Evolutionary conservation across 768 basidiomycete genomes (phyloP).

Genomic region (Xerocomus brunneocitrinus): DNA sequence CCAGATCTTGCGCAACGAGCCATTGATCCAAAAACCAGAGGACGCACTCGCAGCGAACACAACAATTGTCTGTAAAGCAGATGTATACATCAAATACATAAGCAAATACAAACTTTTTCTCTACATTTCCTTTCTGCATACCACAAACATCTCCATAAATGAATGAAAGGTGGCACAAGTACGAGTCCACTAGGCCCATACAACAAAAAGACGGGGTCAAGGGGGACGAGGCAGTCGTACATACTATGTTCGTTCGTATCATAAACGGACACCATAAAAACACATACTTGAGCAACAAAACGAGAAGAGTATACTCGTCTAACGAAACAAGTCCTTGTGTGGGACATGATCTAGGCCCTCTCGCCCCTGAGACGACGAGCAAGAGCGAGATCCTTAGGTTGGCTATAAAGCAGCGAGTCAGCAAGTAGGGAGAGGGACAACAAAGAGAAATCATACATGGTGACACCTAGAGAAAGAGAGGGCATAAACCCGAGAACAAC

Average conservation of each 20-base stretch:
- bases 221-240: constrained; percentile 16
- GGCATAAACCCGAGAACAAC: constrained; percentile 10
- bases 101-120: constrained; percentile 27
- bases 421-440: background rate
- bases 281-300: constrained; percentile 16
- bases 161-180: background rate
- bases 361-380: constrained; percentile 85
- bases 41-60: background rate
- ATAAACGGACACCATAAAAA: constrained; percentile 15
- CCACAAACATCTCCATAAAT: background rate
- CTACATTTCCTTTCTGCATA: constrained; percentile 13
- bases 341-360: constrained; percentile 51
- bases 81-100: constrained; percentile 23
- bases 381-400: constrained; percentile 87
- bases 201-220: constrained; percentile 5
- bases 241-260: constrained; percentile 29
- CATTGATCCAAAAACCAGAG: too few relatives aligned
- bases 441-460: constrained; percentile 41
- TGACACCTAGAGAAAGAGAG: constrained; percentile 39
- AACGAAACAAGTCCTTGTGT: background rate
- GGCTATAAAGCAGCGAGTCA: constrained; percentile 39
- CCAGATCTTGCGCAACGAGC: too few relatives aligned
- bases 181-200: background rate
- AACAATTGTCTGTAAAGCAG: constrained; percentile 14
- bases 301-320: background rate